A percentile compares a stretch with the other conserved stretches of the same genome.
Conservation (phyloP, 1,139 yeast genomes). For the Wickerhamomyces sp. region DNA sequence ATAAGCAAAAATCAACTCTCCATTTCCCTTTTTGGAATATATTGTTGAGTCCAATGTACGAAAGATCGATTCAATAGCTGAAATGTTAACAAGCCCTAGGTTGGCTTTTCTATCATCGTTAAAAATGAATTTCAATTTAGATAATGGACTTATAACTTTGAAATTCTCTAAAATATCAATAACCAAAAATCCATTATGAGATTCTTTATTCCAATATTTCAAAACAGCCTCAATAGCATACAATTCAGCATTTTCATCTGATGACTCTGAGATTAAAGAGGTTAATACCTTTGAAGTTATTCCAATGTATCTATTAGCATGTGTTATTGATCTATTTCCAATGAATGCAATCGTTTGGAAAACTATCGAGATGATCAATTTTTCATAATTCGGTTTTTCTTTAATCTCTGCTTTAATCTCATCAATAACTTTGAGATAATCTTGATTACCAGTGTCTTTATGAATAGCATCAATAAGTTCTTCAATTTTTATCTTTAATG, state of each 20-base stretch:
- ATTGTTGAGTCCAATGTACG: conserved; percentile 28
- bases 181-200: conserved; percentile 74
- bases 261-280: conserved; percentile 33
- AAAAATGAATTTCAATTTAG: conserved; percentile 43
- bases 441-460: conserved; percentile 26
- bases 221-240: conserved; percentile 63
- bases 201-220: conserved; percentile 76
- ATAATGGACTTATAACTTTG: conserved; percentile 40
- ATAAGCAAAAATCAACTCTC: conserved; percentile 31
- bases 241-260: conserved; percentile 6
- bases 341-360: conserved; percentile 74
- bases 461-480: conserved; percentile 32
- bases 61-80: conserved; percentile 33
- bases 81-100: conserved; percentile 31
- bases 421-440: conserved; percentile 30
- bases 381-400: conserved; percentile 34
- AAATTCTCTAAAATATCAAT: conserved; percentile 58
- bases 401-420: conserved; percentile 29
- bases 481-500: conserved; percentile 29
- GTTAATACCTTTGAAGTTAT: conserved; percentile 51
- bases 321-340: conserved; percentile 87
- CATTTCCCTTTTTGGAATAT: conserved; percentile 14
- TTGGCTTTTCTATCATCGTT: conserved; percentile 22
- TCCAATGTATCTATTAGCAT: conserved; percentile 67
- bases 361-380: conserved; percentile 54